Percentiles rank a stretch among this genome's conserved stretches.
Conservation (phyloP, 306 rosid genomes). For the Gleditsia sinensis region DNA sequence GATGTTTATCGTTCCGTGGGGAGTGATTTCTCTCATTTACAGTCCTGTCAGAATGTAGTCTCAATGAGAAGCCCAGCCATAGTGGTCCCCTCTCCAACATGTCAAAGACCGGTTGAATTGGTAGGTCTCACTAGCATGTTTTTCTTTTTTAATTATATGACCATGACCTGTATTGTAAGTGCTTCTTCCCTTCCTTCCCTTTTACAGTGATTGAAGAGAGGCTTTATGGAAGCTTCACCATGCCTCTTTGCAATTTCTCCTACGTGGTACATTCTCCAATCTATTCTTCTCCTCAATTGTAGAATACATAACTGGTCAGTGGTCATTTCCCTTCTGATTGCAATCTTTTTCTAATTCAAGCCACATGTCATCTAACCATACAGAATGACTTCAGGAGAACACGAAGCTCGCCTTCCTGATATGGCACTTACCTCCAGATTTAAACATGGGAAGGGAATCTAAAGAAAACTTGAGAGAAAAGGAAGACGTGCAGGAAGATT, state of each 20-base stretch:
- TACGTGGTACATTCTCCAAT: slow-evolving; percentile 44
- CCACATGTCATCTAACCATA: slow-evolving; percentile 39
- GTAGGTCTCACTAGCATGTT: slow-evolving; percentile 19
- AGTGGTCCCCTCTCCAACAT: slow-evolving; percentile 64
- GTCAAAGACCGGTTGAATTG: slow-evolving; percentile 38
- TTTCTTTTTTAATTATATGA: background rate
- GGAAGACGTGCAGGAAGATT: slow-evolving; percentile 25
- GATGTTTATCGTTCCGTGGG: slow-evolving; percentile 59
- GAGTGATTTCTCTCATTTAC: slow-evolving; percentile 61
- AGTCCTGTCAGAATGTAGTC: slow-evolving; percentile 56
- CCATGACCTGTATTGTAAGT: slow-evolving; percentile 19
- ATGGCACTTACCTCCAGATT: slow-evolving; percentile 41
- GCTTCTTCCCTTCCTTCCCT: background rate
- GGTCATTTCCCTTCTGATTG: slow-evolving; percentile 32
- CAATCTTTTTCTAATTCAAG: slow-evolving; percentile 35
- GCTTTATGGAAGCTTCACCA: slow-evolving; percentile 44
- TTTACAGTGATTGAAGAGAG: slow-evolving; percentile 36
- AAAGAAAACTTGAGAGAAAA: slow-evolving; percentile 32
- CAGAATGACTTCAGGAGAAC: slow-evolving; percentile 33
- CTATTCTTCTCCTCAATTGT: slow-evolving; percentile 25
- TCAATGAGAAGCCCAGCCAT: slow-evolving; percentile 67
- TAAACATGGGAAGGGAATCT: slow-evolving; percentile 19
- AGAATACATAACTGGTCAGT: slow-evolving; percentile 22
- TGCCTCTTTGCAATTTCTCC: slow-evolving; percentile 40
- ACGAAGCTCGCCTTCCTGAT: slow-evolving; percentile 22